Conservation (phyloP, 2,329 filamentous ascomycete genomes). For the Bipolaris zeicola region DNA sequence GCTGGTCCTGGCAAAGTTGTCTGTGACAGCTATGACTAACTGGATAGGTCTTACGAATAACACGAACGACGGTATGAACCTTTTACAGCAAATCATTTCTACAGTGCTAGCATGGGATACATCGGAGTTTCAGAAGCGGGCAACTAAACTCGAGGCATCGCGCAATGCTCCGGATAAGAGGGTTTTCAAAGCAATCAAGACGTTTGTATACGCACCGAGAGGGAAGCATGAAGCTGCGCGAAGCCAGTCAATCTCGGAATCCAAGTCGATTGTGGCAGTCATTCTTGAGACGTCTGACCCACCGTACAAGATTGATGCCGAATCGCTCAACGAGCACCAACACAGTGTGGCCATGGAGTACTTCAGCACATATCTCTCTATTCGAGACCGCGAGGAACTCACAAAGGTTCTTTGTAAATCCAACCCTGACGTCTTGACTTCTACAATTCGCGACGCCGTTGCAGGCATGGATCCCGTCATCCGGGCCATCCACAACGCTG, state of each 20-base stretch:
- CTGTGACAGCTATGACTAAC: slow-evolving; percentile 74
- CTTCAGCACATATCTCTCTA: slow-evolving; percentile 70
- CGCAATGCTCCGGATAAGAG: slow-evolving; percentile 65
- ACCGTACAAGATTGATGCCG: slow-evolving; percentile 49
- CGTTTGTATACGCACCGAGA: slow-evolving; percentile 60
- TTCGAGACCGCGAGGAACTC: slow-evolving; percentile 75
- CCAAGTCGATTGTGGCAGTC: slow-evolving; percentile 67
- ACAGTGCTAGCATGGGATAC: slow-evolving; percentile 76
- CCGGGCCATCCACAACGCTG: slow-evolving; percentile 69
- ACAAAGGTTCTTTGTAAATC: slow-evolving; percentile 69
- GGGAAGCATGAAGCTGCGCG: slow-evolving; percentile 65
- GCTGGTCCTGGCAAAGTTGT: slow-evolving; percentile 77
- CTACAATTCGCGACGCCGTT: slow-evolving; percentile 67
- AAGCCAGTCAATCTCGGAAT: slow-evolving; percentile 57
- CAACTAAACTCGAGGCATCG: slow-evolving; percentile 67
- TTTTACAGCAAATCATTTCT: slow-evolving; percentile 77
- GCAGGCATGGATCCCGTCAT: slow-evolving; percentile 77
- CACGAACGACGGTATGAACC: slow-evolving; percentile 78
- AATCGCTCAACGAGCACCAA: slow-evolving; percentile 62
- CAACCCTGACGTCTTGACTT: slow-evolving; percentile 74
- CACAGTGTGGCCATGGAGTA: slow-evolving; percentile 72
- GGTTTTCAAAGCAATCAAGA: slow-evolving; percentile 65
- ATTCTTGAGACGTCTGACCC: slow-evolving; percentile 62
- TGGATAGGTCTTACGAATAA: slow-evolving; percentile 76
- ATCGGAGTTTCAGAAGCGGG: slow-evolving; percentile 69